Percentiles rank a stretch among this genome's conserved stretches.
These are phyloP conservation scores for Aspergillus calidoustus DNA, from an alignment of 2,329 filamentous ascomycete species.

Conservation along the genomic window DNA sequence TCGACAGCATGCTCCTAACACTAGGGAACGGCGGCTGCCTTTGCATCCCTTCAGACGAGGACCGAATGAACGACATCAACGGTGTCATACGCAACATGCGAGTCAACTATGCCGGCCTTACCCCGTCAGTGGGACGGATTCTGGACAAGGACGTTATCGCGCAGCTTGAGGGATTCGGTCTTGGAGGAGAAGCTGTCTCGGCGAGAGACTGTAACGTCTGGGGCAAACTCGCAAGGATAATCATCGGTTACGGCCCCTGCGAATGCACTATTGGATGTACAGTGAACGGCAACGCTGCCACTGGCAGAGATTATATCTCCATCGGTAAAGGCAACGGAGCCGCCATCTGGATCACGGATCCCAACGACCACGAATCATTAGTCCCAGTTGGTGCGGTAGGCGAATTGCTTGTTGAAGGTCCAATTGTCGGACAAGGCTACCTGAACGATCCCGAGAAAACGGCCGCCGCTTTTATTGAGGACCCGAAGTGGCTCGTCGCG, in stretches of 20 bases:
- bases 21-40: constrained; percentile 62
- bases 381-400: constrained; percentile 52
- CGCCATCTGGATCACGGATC: constrained; percentile 47
- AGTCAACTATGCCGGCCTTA: constrained; percentile 62
- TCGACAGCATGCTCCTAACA: constrained; percentile 60
- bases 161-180: constrained; percentile 45
- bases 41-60: constrained; percentile 59
- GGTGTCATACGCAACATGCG: constrained; percentile 56
- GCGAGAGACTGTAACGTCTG: constrained; percentile 48
- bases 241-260: constrained; percentile 51
- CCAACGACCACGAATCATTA: constrained; percentile 41
- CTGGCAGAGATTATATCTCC: constrained; percentile 41
- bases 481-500: constrained; percentile 43
- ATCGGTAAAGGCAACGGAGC: constrained; percentile 45
- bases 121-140: constrained; percentile 60
- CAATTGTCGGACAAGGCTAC: constrained; percentile 54
- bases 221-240: constrained; percentile 47
- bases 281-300: constrained; percentile 41
- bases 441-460: constrained; percentile 47
- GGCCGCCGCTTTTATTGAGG: constrained; percentile 39
- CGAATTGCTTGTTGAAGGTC: constrained; percentile 54
- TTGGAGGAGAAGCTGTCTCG: constrained; percentile 52
- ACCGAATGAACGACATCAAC: constrained; percentile 55
- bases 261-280: constrained; percentile 51
- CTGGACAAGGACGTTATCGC: constrained; percentile 49